These are phyloP conservation scores for Fusarium veterinarium DNA, from an alignment of 2,329 filamentous ascomycete species.

Conservation along the genomic window DNA sequence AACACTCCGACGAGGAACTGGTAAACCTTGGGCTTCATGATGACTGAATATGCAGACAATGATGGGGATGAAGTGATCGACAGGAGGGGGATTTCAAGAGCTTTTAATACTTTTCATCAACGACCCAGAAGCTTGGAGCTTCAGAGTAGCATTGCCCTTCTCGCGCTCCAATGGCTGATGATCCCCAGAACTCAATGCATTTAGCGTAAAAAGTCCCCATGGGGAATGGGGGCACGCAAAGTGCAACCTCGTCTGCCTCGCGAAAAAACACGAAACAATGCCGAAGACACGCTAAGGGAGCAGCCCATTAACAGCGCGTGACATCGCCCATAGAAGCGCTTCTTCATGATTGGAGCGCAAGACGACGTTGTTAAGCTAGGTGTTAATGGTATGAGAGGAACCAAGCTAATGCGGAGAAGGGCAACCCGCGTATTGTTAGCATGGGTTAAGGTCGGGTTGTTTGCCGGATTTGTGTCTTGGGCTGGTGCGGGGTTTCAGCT, in stretches of 20 bases:
- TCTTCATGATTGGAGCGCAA: conserved; percentile 13
- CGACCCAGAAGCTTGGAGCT: not conserved
- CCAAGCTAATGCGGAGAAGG: conserved; percentile 3
- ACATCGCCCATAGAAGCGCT: conserved; percentile 13
- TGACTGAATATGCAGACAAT: not conserved
- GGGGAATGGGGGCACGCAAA: not conserved
- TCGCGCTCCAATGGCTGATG: not conserved
- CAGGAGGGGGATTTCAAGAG: not conserved
- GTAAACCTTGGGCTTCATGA: conserved; percentile 53
- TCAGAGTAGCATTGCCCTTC: not conserved
- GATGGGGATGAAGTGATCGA: not conserved
- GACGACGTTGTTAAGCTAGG: not conserved
- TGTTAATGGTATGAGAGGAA: not conserved
- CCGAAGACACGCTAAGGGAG: conserved; percentile 4
- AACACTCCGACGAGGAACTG: conserved; percentile 61
- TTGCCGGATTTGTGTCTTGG: not conserved
- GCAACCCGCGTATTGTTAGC: conserved; percentile 2
- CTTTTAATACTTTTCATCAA: conserved; percentile 10
- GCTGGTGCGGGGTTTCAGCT: conserved; percentile 14
- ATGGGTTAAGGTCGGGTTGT: not conserved
- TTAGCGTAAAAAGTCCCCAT: conserved; percentile 4
- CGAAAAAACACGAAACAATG: not conserved
- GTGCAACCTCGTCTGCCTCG: not conserved
- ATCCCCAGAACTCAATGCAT: not conserved
- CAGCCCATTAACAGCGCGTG: conserved; percentile 9